Evolutionary conservation across 1,284 basidiomycete genomes (phyloP).

Genomic region (Trichosporon sp.): DNA sequence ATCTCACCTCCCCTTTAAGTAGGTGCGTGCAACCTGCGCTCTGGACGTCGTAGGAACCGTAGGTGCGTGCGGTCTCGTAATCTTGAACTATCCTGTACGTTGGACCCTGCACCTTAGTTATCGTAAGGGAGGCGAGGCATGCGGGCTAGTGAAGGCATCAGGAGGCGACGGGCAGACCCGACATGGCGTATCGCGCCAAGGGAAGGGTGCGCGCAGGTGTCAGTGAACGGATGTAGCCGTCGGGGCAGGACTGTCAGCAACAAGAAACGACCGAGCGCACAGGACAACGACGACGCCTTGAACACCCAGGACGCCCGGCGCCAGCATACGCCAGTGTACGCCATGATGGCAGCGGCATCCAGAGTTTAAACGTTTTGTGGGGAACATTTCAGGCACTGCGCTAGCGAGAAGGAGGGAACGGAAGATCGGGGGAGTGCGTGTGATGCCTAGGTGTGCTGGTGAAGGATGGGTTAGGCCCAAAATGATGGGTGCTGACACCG

Average conservation of each 20-base stretch:
- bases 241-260: neutral
- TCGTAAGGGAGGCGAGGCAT: constrained; percentile 3
- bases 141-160: neutral
- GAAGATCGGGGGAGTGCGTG: constrained; percentile 3
- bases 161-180: neutral
- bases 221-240: constrained; percentile 7
- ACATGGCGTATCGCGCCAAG: constrained; percentile 19
- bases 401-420: neutral
- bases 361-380: constrained; percentile 14
- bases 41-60: neutral
- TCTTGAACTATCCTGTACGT: neutral
- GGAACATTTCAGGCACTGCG: constrained; percentile 10
- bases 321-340: neutral
- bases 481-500: constrained; percentile 1
- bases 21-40: constrained; percentile 6
- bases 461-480: constrained; percentile 1
- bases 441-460: neutral
- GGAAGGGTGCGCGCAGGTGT: neutral
- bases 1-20: neutral
- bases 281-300: neutral
- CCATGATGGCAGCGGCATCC: neutral
- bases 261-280: constrained; percentile 10
- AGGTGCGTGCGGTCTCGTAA: constrained; percentile 6
- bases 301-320: neutral
- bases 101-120: neutral